Conservation (phyloP, 306 rosid genomes). For the Medicago lupulina region DNA sequence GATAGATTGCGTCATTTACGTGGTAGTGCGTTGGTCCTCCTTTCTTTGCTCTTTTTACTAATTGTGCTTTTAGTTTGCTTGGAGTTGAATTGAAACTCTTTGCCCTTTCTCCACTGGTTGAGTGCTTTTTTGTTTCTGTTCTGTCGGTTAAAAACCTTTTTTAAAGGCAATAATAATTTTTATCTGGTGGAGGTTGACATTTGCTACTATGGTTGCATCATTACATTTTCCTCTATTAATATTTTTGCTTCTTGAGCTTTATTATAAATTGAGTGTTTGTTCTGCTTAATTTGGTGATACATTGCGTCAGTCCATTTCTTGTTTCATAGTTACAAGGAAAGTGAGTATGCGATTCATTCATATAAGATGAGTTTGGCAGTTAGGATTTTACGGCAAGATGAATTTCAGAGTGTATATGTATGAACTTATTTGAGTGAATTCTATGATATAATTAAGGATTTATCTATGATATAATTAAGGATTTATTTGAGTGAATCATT, state of each 20-base stretch:
- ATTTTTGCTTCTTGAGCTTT: not conserved
- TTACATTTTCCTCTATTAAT: not conserved
- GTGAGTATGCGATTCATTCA: too few relatives aligned
- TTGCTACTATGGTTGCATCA: conserved; percentile 13
- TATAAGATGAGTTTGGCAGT: too few relatives aligned
- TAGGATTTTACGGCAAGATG: too few relatives aligned
- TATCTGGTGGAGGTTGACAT: conserved; percentile 35
- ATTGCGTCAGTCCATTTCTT: conserved; percentile 10
- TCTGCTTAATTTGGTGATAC: conserved; percentile 34
- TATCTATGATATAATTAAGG: too few relatives aligned
- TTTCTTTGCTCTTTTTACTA: not conserved
- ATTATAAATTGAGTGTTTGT: not conserved
- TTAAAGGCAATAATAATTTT: conserved; percentile 31
- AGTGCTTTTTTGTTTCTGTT: conserved; percentile 9
- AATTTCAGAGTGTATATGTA: too few relatives aligned
- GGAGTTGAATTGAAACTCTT: conserved; percentile 10
- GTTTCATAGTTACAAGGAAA: not conserved
- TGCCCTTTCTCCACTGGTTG: conserved; percentile 15
- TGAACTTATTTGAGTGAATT: too few relatives aligned
- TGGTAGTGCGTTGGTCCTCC: conserved; percentile 1
- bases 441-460: too few relatives aligned
- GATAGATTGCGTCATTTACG: not conserved
- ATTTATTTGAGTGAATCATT: too few relatives aligned
- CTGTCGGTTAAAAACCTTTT: conserved; percentile 2
- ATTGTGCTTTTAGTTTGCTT: not conserved